Base-by-base conservation (phyloP, 2,329 filamentous ascomycete genomes). In the Clarireedia paspali region DNA sequence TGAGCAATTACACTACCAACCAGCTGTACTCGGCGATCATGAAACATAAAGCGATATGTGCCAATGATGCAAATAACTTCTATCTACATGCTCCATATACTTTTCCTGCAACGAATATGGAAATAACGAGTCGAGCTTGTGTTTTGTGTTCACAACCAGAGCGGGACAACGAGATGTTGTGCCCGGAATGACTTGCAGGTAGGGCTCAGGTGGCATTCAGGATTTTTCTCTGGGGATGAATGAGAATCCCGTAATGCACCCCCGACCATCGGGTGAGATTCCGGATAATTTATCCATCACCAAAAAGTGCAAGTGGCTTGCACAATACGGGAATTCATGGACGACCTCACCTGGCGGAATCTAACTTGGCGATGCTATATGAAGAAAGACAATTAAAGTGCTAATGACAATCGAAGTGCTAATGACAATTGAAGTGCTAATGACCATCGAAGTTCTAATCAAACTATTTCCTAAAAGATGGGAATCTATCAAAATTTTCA, bases 181-280 rank as follows among this genome's bases (percentile, higher is more conserved):
- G 42, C 38, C 27, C 27, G 23, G 42, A 42, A 53, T 53, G 50
- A 47, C 42, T 30, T 53, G 50, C 50, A 53, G 42, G 38, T 47
- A 36, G 17, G n/a, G 50, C 46, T 39, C 42, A 53, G 30, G 23
- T 39, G 50, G 42, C 30, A 47, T 47, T 20, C 12, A 26, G 20
- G 42, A 46, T n/a, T 42, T 42, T 39, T 42, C 14, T 14, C 17
- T 20, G n/a, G 39, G 39, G 5, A 17, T 42, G 39, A 34, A 17
- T 42, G 39, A 34, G 30, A 12, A 34, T 34, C 30, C 30, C 30
- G 30, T 34, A 34, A 34, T 12, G 10, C 10, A 9, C 10, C 30
- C 30, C 12, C 30, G 30, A 34, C 30, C 10, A 4, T 34, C 30
- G 30, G 30, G 30, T 12, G 30, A 34, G 30, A 34, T 34, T 34